Evolutionary conservation across 2,329 filamentous ascomycete species (phyloP).

Genomic region (Colletotrichum ledebouriae): DNA sequence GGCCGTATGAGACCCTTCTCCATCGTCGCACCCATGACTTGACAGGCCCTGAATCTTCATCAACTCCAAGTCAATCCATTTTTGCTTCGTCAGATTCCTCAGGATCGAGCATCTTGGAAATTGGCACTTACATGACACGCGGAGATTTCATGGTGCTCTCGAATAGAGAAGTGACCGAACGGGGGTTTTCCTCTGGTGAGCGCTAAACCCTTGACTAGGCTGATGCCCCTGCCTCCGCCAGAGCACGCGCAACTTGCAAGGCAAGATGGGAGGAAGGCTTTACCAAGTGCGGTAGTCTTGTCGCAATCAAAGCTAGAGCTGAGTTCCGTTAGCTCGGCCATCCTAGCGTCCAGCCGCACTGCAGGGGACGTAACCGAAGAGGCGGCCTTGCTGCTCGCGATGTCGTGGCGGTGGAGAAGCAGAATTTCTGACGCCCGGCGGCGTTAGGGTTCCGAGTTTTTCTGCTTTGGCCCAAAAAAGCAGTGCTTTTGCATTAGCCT

Average conservation of each 20-base stretch:
- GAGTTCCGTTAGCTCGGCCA: background rate
- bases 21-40: too few species aligned
- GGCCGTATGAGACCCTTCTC: conserved; percentile 4
- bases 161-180: too few species aligned
- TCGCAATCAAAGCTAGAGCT: conserved; percentile 21
- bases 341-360: conserved; percentile 39
- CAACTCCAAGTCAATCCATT: background rate
- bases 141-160: too few species aligned
- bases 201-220: too few species aligned
- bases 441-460: too few species aligned
- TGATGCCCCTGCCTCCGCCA: too few species aligned
- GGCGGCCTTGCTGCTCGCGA: background rate
- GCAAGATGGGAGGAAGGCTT: conserved; percentile 4
- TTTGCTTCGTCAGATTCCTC: background rate
- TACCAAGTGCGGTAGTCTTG: background rate
- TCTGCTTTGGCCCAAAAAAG: too few species aligned
- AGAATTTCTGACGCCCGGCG: conserved; percentile 11
- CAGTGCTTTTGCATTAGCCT: too few species aligned
- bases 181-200: too few species aligned
- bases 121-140: too few species aligned
- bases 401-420: background rate
- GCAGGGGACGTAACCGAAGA: conserved; percentile 30
- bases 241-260: conserved; percentile 7
- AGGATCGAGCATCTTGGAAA: too few species aligned
- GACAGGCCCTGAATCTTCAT: background rate